Base-by-base conservation (phyloP, 2,329 filamentous ascomycete genomes). In the Alternaria sp. region DNA sequence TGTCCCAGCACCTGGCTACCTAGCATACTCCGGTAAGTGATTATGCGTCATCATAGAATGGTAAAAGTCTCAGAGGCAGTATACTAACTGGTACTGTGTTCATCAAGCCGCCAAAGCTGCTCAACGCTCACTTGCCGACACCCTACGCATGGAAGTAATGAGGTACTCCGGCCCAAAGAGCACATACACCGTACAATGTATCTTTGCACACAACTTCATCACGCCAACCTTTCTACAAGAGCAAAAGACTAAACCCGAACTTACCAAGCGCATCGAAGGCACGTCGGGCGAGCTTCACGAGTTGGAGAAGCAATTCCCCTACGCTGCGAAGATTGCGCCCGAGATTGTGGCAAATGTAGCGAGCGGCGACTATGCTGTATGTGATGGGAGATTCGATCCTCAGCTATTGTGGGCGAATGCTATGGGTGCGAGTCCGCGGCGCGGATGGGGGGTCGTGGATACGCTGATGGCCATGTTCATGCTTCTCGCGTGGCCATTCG, bases 201-300 rank as follows among this genome's bases (percentile, higher is more conserved):
- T 68, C 11, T 75, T 76, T 64, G 66, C 72, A 2, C 55, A 58
- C 23, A 68, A 71, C 57, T 75, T 74, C 52, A 62, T 76, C 44
- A 68, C 72, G 1, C 62, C 66, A 11, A 66, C 65, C 2, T 75
- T 76, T 19, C 50, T 72, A 4, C 52, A 69, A 30, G 74, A 77
- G 61, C 74, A 76, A 61, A 66, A 72, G 28, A 68, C 67, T 17
- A 74, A 76, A 64, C 67, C 71, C 5, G 54, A 52, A 7, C 55
- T 76, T 8, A 75, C 74, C 1, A 76, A 75, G 62, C 70, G 67
- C 4, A 70, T 76, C 6, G 66, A 77, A 61, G 74, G 43, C 43
- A 45, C 43, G 12, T 45, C 43, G 6, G 43, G 43, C 43, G 43
- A 45, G 43, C 43, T 45, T 45, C 43, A 45, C 43, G 61, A 69